Percentiles rank a stretch among this genome's conserved stretches.
These are phyloP conservation scores for Termitomyces sp. DNA, from an alignment of 768 basidiomycete genomes.

Conservation along the genomic window DNA sequence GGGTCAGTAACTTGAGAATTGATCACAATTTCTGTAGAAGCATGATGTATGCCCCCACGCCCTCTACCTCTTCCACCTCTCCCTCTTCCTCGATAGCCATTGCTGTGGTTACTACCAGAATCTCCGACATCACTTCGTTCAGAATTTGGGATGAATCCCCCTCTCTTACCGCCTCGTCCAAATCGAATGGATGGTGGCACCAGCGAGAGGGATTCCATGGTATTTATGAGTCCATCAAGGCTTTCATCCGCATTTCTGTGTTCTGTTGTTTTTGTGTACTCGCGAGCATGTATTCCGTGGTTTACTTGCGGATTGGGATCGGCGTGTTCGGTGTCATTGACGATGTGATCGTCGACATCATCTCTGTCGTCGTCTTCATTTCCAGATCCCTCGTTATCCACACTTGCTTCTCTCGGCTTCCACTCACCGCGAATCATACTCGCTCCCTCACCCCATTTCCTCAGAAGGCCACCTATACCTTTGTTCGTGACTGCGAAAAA, in stretches of 20 bases:
- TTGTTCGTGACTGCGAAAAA: slow-evolving; percentile 92
- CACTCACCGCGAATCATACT: slow-evolving; percentile 72
- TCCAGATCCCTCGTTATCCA: slow-evolving; percentile 21
- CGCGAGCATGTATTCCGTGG: slow-evolving; percentile 2
- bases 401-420: slow-evolving; percentile 37
- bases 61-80: slow-evolving; percentile 19
- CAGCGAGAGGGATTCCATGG: slow-evolving; percentile 43
- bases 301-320: slow-evolving; percentile 2
- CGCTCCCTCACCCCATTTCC: slow-evolving; percentile 79
- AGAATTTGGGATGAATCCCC: slow-evolving; percentile 37
- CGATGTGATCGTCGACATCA: slow-evolving; percentile 12
- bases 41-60: not conserved
- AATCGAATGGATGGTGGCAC: slow-evolving; percentile 69
- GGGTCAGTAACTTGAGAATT: slow-evolving; percentile 3
- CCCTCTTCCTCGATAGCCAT: slow-evolving; percentile 8
- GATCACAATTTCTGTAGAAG: slow-evolving; percentile 10
- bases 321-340: slow-evolving; percentile 19
- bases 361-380: slow-evolving; percentile 19
- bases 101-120: not conserved
- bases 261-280: not conserved
- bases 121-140: slow-evolving; percentile 10
- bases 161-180: slow-evolving; percentile 59
- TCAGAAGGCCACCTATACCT: slow-evolving; percentile 75
- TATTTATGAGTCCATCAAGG: slow-evolving; percentile 44
- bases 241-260: slow-evolving; percentile 15